Conservation (phyloP, 371 early-diverging fungal genomes). For the Mucor piriformis region DNA sequence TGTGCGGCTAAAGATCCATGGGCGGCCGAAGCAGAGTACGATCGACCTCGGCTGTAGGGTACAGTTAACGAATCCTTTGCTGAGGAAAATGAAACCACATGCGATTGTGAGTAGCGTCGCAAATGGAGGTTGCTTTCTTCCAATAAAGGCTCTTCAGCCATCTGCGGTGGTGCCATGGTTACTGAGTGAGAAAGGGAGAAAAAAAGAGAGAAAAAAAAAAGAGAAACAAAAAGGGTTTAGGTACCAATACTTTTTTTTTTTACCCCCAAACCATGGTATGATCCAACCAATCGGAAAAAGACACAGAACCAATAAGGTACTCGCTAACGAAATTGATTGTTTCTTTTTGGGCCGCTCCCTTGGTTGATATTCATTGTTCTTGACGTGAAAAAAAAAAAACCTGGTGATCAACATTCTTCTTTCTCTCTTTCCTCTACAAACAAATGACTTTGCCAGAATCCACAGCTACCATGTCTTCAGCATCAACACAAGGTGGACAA, state of each 20-base stretch:
- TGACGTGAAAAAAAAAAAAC: background rate
- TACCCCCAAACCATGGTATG: constrained; percentile 11
- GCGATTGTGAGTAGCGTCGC: constrained; percentile 33
- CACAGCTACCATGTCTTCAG: background rate
- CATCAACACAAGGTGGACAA: background rate
- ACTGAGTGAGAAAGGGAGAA: too few relatives aligned
- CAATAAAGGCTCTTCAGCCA: constrained; percentile 15
- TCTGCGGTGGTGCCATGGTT: constrained; percentile 23
- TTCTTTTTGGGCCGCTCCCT: background rate
- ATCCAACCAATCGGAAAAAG: constrained; percentile 29
- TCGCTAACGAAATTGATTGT: background rate
- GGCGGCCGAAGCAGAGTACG: constrained; percentile 27
- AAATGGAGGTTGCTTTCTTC: constrained; percentile 17
- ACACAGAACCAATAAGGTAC: constrained; percentile 29
- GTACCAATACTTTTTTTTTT: background rate
- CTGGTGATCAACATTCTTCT: background rate
- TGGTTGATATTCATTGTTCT: background rate
- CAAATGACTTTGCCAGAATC: background rate
- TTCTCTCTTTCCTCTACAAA: background rate
- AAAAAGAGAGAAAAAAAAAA: background rate
- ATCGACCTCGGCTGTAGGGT: constrained; percentile 25
- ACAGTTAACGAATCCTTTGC: constrained; percentile 24
- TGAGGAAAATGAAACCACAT: constrained; percentile 17
- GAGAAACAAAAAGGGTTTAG: constrained; percentile 1
- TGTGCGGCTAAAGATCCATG: constrained; percentile 38